phyloP scores from a whole-genome alignment of 2,329 filamentous ascomycete genomes.

The Monilinia fructigena region DNA sequence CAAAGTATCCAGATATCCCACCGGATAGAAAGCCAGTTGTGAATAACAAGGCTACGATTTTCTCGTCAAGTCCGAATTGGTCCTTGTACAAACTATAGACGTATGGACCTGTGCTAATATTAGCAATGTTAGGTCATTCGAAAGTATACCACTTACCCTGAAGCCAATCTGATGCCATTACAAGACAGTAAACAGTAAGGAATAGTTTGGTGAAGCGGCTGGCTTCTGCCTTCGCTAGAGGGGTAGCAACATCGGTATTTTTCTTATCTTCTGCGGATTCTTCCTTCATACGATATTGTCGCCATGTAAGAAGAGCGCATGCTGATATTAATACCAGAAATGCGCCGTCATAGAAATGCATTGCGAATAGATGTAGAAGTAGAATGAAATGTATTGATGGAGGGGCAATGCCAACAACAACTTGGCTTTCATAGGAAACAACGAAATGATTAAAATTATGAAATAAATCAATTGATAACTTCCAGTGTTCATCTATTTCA shows the following conservation, averaged over 20 bases:
- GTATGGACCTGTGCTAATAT: slow-evolving; percentile 34
- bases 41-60: slow-evolving; percentile 38
- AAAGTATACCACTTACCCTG: slow-evolving; percentile 44
- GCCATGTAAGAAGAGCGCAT: slow-evolving; percentile 36
- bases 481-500: background rate
- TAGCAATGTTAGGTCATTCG: slow-evolving; percentile 39
- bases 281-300: slow-evolving; percentile 32
- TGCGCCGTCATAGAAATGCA: slow-evolving; percentile 36
- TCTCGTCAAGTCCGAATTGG: slow-evolving; percentile 38
- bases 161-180: slow-evolving; percentile 53
- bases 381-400: background rate
- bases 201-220: slow-evolving; percentile 39
- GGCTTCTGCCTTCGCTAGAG: slow-evolving; percentile 35
- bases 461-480: background rate
- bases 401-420: slow-evolving; percentile 2
- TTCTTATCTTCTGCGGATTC: slow-evolving; percentile 27
- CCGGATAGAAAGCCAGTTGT: slow-evolving; percentile 39
- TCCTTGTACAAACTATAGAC: slow-evolving; percentile 41
- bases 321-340: slow-evolving; percentile 33
- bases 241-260: slow-evolving; percentile 27
- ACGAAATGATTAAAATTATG: background rate
- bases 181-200: slow-evolving; percentile 48
- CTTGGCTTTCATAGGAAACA: background rate
- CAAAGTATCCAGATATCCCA: slow-evolving; percentile 39
- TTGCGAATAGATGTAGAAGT: slow-evolving; percentile 15